Base-by-base conservation (phyloP, 2,329 filamentous ascomycete species). In the Emmonsiellopsis sp. region DNA sequence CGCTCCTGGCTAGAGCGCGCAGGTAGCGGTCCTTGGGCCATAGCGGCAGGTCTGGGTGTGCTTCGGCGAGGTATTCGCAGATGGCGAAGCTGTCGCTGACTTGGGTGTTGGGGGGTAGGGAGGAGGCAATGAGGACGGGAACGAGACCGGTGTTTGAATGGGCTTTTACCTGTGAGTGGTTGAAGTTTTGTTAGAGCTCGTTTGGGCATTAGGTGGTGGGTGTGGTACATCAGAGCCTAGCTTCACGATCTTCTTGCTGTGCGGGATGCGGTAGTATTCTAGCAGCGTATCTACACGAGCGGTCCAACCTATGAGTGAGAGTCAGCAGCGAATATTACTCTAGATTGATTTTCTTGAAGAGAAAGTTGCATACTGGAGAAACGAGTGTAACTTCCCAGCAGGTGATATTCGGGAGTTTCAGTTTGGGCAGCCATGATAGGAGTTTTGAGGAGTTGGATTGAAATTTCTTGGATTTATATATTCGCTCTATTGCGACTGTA, bases 251-350 rank as follows among this genome's bases (percentile, higher is more conserved):
- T 63, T 54, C 10, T 51, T 47, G 0, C 61, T 61, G 52, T 68
- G 58, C 4, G 62, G 62, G 27, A 69, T 68, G 11, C 62, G 52
- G 52, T 68, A 69, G 55, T 68, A 69, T 49, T 69, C 63, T 37
- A 69, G 52, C 7, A 69, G 59, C 3, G 62, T 58, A 39, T 65
- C 64, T 5, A 68, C 63, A 17, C 67, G 65, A 2, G 60, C 57
- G 14, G 66, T 68, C 67, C 66, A 69, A 52, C 66, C 66, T 69
- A 17, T 42, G 33, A 3, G 14, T 49, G 27, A 21, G 21, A 8
- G 7, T 33, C 43, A 14, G 53, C 49, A 56, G 21, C 51, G 10
- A 10, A 21, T 17, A 11, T 36, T 37, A 48, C n/a, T 27, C 21
- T 27, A 1, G 13, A 39, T 17, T 46, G 39, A 43, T 27, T 6